Conservation (phyloP, 2,329 filamentous ascomycete genomes). For the Triangularia verruculosa region DNA sequence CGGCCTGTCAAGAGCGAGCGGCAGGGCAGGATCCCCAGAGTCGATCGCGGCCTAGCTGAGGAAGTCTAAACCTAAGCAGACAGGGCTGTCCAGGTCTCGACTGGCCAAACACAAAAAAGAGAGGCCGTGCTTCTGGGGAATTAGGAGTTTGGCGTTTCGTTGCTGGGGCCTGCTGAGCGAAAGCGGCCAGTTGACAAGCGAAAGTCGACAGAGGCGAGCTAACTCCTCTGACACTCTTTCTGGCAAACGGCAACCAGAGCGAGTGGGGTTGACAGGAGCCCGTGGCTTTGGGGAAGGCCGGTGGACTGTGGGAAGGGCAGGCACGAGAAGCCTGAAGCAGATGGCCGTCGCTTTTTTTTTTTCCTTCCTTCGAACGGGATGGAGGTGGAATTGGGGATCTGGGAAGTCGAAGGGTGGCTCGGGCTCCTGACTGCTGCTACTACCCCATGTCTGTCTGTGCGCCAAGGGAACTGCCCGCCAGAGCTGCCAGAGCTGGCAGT, state of each 20-base stretch:
- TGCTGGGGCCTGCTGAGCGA: constrained; percentile 12
- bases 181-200: constrained; percentile 10
- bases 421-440: constrained; percentile 10
- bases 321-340: constrained; percentile 4
- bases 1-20: background rate
- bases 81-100: constrained; percentile 15
- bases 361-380: constrained; percentile 14
- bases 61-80: constrained; percentile 9
- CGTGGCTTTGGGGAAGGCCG: constrained; percentile 5
- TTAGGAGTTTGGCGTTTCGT: background rate
- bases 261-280: constrained; percentile 8
- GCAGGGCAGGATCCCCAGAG: background rate
- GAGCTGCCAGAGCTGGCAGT: constrained; percentile 4
- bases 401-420: constrained; percentile 12
- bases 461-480: constrained; percentile 1
- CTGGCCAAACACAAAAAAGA: background rate
- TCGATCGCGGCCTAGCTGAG: constrained; percentile 1
- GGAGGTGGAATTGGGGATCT: constrained; percentile 20
- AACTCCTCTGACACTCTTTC: constrained; percentile 11
- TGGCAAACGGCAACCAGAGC: constrained; percentile 1
- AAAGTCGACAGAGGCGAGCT: constrained; percentile 12
- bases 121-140: background rate
- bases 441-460: constrained; percentile 2
- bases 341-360: constrained; percentile 17
- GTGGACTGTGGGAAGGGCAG: constrained; percentile 10